Evolutionary conservation across 208 protist genomes (phyloP).

Genomic region (Vickermania spadyakhi): DNA sequence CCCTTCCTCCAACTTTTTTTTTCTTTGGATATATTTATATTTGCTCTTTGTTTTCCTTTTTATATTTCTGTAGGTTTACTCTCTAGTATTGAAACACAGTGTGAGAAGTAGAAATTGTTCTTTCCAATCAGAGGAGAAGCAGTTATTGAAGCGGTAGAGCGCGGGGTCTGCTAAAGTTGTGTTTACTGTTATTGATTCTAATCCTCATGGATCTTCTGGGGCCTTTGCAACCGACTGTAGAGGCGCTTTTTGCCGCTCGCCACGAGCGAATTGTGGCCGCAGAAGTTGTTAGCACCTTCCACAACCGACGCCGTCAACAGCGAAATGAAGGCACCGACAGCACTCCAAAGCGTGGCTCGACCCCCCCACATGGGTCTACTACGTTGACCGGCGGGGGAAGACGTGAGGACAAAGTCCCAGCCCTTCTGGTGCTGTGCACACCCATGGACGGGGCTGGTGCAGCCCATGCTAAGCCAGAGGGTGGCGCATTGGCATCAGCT

Average conservation of each 20-base stretch:
- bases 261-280: slow-evolving; percentile 68
- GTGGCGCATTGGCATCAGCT: no score
- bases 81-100: no score
- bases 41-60: no score
- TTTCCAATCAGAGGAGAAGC: no score
- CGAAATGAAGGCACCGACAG: background rate
- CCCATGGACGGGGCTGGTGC: background rate
- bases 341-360: background rate
- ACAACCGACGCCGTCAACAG: background rate
- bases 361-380: background rate
- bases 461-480: background rate
- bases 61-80: no score
- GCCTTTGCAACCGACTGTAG: slow-evolving; percentile 34
- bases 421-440: slow-evolving; percentile 2
- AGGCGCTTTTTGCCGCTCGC: slow-evolving; percentile 57
- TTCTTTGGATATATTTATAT: no score
- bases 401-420: background rate
- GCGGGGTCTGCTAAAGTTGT: no score
- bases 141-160: no score
- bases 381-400: background rate
- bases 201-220: slow-evolving; percentile 47
- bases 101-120: no score
- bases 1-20: no score
- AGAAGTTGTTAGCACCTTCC: slow-evolving; percentile 34
- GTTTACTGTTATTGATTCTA: no score